phyloP scores from a whole-genome alignment of 208 protist genomes.

The Crithidia expoeki region DNA sequence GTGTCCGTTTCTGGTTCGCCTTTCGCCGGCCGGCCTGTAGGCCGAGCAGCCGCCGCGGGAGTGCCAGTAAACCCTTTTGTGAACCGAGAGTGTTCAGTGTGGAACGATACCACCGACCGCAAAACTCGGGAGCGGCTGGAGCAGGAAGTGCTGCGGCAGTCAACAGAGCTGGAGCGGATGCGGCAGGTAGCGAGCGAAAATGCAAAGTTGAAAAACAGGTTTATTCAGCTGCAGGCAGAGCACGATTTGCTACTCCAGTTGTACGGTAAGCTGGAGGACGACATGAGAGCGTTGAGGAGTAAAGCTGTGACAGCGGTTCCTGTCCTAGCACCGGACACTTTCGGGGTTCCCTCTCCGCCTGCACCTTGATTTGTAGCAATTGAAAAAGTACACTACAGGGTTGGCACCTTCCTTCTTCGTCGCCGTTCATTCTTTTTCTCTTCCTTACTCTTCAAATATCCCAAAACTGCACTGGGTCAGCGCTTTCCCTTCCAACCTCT shows the following conservation, averaged over 20 bases:
- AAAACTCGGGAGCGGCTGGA: constrained; percentile 53
- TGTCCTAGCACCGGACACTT: not conserved
- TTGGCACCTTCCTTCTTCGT: too few species aligned
- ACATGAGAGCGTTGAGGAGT: constrained; percentile 28
- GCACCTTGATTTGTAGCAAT: not conserved
- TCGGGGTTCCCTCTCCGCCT: not conserved
- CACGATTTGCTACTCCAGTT: constrained; percentile 82
- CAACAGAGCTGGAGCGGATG: constrained; percentile 74
- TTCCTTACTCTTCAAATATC: not conserved
- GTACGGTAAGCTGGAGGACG: constrained; percentile 81
- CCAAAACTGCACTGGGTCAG: not conserved
- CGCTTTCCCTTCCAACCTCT: not conserved
- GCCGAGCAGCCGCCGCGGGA: constrained; percentile 3
- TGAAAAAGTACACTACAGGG: not conserved
- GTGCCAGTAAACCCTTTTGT: constrained; percentile 28
- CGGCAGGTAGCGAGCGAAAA: constrained; percentile 35
- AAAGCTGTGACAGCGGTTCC: not conserved
- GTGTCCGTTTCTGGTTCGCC: not conserved
- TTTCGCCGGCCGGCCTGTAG: not conserved
- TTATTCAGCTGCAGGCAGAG: constrained; percentile 48
- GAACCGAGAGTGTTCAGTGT: constrained; percentile 18
- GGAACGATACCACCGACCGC: constrained; percentile 29
- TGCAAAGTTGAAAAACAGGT: constrained; percentile 30
- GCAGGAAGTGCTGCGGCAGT: constrained; percentile 73
- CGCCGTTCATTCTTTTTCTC: not conserved